These are phyloP conservation scores for Iberis amara DNA, from an alignment of 441 rosid genomes.

Conservation along the genomic window DNA sequence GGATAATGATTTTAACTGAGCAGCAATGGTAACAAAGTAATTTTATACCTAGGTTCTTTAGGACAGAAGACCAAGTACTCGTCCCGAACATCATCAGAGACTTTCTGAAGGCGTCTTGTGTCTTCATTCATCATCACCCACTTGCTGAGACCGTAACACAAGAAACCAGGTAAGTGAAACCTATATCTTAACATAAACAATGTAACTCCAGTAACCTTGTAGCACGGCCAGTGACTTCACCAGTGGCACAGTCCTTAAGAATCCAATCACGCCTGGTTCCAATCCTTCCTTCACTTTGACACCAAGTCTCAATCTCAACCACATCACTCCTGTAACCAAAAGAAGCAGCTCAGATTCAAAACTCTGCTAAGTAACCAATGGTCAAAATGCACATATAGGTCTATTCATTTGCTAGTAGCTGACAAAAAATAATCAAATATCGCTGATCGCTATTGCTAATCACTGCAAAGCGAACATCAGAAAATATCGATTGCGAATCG, in stretches of 20 bases:
- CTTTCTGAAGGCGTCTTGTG: conserved; percentile 89
- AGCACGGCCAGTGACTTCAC: conserved; percentile 86
- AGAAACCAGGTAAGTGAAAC: too few relatives aligned
- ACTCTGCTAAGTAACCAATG: too few relatives aligned
- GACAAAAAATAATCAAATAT: too few relatives aligned
- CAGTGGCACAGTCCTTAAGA: conserved; percentile 63
- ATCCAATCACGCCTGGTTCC: conserved; percentile 98
- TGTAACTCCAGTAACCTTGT: conserved; percentile 43
- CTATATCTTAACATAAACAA: too few relatives aligned
- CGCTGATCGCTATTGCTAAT: too few relatives aligned
- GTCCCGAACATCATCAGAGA: conserved; percentile 72
- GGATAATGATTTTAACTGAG: not conserved
- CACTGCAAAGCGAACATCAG: too few relatives aligned
- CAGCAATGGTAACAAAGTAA: not conserved
- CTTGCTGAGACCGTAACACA: conserved; percentile 50
- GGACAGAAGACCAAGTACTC: conserved; percentile 80
- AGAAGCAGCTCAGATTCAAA: not conserved
- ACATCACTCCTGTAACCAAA: conserved; percentile 72
- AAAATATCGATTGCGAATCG: too few relatives aligned
- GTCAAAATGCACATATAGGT: too few relatives aligned
- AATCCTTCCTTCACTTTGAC: conserved; percentile 87
- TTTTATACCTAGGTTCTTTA: conserved; percentile 53
- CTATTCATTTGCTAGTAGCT: too few relatives aligned
- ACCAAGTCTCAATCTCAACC: conserved; percentile 94
- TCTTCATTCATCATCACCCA: conserved; percentile 99